These are phyloP conservation scores for Metschnikowia baotianmanensis DNA, from an alignment of 805 yeast genomes.

Conservation along the genomic window DNA sequence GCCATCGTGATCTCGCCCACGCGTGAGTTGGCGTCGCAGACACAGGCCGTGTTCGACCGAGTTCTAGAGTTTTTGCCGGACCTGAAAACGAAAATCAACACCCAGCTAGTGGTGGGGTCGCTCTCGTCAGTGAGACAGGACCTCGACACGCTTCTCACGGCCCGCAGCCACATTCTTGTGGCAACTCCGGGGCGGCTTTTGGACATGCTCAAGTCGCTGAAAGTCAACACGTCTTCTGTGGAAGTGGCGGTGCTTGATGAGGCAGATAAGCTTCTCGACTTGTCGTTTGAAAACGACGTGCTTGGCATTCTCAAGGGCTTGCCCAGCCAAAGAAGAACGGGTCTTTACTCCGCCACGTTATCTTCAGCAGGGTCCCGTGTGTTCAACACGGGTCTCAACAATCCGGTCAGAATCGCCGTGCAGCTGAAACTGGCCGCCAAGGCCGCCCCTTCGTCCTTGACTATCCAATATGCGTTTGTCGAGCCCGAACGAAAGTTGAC, in stretches of 20 bases:
- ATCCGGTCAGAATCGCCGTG: constrained; percentile 86
- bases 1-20: constrained; percentile 76
- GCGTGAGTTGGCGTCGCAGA: constrained; percentile 68
- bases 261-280: constrained; percentile 84
- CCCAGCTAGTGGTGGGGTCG: constrained; percentile 68
- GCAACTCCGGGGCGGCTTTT: constrained; percentile 91
- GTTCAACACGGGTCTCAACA: constrained; percentile 85
- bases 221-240: constrained; percentile 59
- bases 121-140: constrained; percentile 68
- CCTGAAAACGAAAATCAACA: constrained; percentile 39
- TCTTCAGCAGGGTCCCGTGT: constrained; percentile 76
- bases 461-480: constrained; percentile 57
- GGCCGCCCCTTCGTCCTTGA: constrained; percentile 60
- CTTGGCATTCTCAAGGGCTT: constrained; percentile 61
- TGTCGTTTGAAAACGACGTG: constrained; percentile 69
- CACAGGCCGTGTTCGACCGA: constrained; percentile 59
- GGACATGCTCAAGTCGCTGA: constrained; percentile 63
- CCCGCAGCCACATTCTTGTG: constrained; percentile 70
- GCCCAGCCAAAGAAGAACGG: constrained; percentile 92
- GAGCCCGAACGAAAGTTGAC: constrained; percentile 63
- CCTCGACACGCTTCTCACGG: constrained; percentile 50
- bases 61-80: constrained; percentile 60
- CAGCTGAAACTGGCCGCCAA: constrained; percentile 43
- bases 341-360: constrained; percentile 91
- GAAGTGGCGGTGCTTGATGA: constrained; percentile 85